Evolutionary conservation across 2,329 filamentous ascomycete species (phyloP), one percentile per base, ranked within the genome.

Genomic region (Phoma sp.): DNA sequence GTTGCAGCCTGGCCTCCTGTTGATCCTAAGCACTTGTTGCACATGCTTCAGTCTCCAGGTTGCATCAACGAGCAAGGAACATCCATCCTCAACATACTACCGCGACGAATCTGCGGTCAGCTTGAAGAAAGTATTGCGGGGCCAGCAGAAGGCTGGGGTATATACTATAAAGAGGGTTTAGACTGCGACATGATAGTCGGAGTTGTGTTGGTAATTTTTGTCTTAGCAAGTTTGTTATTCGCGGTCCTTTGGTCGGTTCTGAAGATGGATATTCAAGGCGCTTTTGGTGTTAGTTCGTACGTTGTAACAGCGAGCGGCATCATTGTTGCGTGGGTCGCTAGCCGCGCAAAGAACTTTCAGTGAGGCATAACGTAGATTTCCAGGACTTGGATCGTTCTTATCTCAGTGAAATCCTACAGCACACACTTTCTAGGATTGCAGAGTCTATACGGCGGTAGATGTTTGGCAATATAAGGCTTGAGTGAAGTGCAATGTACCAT

Each of bases 71-170:
- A 66, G 36, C 10, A 58, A 2, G 61, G 68, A 2, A 64, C 54
- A 0, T 67, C 56, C 56, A 63, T 70, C 7, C 40, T 69, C 0
- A 44, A 65, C 19, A 63, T 61, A 29, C 50, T 70, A 5, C 66
- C 67, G 12, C 29, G 29, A 13, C 29, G 29, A 10, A 31, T 31
- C 29, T 13, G 29, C 15, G 29, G 27, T 29, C 27, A 12, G 27
- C 51, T 70, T 3, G 43, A 52, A 4, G 65, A 57, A 2, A 37
- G 54, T 21, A 25, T 52, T 19, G 58, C 57, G 1, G 29, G 68
- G 12, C 63, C 66, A 4, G 64, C 60, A 10, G 61, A 67, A 12
- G 67, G 67, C 6, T 69, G 64, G 67, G 64, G 68, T 3, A 39
- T 51, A 2, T 65, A 69, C 40, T 69, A 65, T 32, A 39, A 62